Evolutionary conservation across 805 yeast genomes (phyloP).

Genomic region (Myxozyma kluyveri): DNA sequence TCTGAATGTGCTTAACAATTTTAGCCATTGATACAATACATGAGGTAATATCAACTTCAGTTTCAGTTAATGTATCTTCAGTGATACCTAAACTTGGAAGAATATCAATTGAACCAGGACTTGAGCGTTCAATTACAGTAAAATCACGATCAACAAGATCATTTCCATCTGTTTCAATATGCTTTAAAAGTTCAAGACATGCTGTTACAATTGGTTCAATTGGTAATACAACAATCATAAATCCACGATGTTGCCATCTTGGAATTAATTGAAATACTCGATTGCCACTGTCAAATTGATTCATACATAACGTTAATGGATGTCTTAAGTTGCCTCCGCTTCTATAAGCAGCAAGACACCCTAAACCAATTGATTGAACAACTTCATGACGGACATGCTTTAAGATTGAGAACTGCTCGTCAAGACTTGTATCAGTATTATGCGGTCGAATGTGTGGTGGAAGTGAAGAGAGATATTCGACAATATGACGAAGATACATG

Average conservation of each 20-base stretch:
- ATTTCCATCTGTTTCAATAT: neutral
- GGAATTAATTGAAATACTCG: neutral
- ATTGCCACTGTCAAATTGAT: constrained; percentile 4
- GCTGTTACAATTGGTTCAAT: neutral
- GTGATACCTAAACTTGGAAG: neutral
- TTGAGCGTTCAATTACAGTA: neutral
- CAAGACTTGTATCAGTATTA: constrained; percentile 16
- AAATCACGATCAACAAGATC: neutral
- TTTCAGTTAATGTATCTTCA: neutral
- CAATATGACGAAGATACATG: constrained; percentile 5
- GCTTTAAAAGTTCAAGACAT: neutral
- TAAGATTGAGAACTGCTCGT: constrained; percentile 8
- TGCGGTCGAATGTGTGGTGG: constrained; percentile 16
- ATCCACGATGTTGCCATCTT: neutral
- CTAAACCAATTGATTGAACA: constrained; percentile 7
- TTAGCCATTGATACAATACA: neutral
- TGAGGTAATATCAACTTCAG: neutral
- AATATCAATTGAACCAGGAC: neutral
- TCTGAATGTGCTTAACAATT: neutral
- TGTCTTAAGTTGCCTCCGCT: constrained; percentile 12
- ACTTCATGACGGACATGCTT: constrained; percentile 6
- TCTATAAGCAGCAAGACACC: constrained; percentile 8
- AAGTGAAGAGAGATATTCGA: constrained; percentile 9
- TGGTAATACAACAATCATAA: neutral
- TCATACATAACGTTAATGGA: constrained; percentile 17